Percentiles rank a stretch among this genome's conserved stretches.
Conservation (phyloP, 768 basidiomycete genomes). For the Podaxis sp. region DNA sequence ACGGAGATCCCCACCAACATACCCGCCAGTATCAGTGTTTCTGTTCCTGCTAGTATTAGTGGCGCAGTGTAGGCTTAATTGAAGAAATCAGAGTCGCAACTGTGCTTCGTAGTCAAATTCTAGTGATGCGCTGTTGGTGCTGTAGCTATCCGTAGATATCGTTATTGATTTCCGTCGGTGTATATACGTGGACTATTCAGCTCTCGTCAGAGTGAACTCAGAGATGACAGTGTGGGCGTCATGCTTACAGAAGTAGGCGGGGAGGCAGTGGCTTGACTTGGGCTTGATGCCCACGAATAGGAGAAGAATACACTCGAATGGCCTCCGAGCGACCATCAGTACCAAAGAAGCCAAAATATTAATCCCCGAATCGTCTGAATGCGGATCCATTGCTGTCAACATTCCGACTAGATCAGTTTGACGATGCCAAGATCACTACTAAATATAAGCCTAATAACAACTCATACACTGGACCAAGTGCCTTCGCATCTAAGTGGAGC, state of each 20-base stretch:
- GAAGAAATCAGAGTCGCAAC: neutral
- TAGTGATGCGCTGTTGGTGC: neutral
- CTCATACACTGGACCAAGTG: too few species aligned
- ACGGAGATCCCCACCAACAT: constrained; percentile 7
- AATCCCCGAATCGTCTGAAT: neutral
- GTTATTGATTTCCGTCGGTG: neutral
- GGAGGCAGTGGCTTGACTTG: neutral
- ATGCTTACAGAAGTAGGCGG: neutral
- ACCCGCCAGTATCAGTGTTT: neutral
- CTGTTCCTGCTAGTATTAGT: constrained; percentile 1
- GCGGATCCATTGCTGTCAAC: neutral
- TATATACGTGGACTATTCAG: neutral
- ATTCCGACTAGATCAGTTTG: neutral
- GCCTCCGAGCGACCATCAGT: neutral
- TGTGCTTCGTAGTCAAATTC: neutral
- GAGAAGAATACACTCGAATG: neutral
- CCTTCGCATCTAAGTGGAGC: neutral
- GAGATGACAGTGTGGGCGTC: neutral
- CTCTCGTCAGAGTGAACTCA: neutral
- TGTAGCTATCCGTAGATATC: neutral
- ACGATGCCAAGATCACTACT: too few species aligned
- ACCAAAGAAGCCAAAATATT: neutral
- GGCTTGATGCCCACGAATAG: neutral
- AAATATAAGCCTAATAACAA: too few species aligned
- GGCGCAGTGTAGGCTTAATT: neutral